Evolutionary conservation across 805 yeast genomes (phyloP).

Genomic region (Suhomyces prunicola): DNA sequence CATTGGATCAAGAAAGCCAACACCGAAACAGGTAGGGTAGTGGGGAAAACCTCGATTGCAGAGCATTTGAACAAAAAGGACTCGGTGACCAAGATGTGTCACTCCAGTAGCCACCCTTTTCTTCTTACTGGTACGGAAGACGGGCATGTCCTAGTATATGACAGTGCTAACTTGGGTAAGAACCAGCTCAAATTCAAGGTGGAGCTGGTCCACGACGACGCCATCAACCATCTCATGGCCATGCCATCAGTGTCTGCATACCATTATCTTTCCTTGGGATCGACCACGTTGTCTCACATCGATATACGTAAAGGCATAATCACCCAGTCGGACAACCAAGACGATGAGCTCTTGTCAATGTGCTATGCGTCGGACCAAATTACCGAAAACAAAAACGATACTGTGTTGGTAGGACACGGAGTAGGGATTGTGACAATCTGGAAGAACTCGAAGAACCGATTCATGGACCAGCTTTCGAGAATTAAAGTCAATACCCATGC

Average conservation of each 20-base stretch:
- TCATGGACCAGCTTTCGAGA: conserved; percentile 76
- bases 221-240: conserved; percentile 70
- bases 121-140: conserved; percentile 63
- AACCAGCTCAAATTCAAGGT: conserved; percentile 44
- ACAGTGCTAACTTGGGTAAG: conserved; percentile 50
- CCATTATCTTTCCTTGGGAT: conserved; percentile 76
- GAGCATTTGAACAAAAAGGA: conserved; percentile 24
- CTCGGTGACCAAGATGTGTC: conserved; percentile 42
- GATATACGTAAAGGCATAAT: conserved; percentile 73
- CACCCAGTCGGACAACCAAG: conserved; percentile 80
- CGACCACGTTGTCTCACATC: conserved; percentile 73
- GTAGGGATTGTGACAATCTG: conserved; percentile 87
- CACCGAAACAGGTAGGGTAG: conserved; percentile 71
- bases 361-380: conserved; percentile 56
- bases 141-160: conserved; percentile 64
- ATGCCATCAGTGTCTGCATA: conserved; percentile 71
- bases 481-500: conserved; percentile 66
- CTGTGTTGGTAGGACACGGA: conserved; percentile 81
- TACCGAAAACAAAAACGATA: conserved; percentile 50
- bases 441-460: conserved; percentile 67
- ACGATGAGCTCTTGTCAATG: conserved; percentile 83
- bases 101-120: conserved; percentile 46
- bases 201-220: conserved; percentile 65
- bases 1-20: conserved; percentile 71
- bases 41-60: conserved; percentile 43